A percentile compares a stretch with the other conserved stretches of the same genome.
Conservation (phyloP, 139 green algal species). For the Chlorokybus atmophyticus region DNA sequence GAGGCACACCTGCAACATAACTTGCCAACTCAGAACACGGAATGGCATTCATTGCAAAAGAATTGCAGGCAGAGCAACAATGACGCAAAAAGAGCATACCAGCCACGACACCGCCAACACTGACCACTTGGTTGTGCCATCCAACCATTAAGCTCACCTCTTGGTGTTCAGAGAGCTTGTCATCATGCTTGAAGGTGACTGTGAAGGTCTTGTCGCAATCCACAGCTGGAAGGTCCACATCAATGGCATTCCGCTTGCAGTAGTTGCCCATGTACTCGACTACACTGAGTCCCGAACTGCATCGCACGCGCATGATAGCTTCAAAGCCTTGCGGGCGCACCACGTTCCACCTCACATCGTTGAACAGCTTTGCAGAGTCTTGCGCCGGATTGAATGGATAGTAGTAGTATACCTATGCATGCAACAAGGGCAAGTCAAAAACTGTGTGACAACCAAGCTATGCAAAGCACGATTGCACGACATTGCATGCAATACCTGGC, state of each 20-base stretch:
- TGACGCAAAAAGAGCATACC: neutral
- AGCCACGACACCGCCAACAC: neutral
- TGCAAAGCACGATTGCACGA: too few relatives aligned
- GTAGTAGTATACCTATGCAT: slow-evolving; percentile 48
- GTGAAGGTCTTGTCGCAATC: slow-evolving; percentile 70
- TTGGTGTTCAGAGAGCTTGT: slow-evolving; percentile 50
- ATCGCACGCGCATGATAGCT: slow-evolving; percentile 89
- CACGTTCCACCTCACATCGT: slow-evolving; percentile 73
- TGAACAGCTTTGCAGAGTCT: slow-evolving; percentile 60
- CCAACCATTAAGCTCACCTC: slow-evolving; percentile 26
- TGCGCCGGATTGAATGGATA: slow-evolving; percentile 54
- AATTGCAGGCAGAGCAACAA: neutral
- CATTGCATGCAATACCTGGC: too few relatives aligned
- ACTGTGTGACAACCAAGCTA: too few relatives aligned
- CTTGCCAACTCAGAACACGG: neutral
- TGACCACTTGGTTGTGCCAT: too few relatives aligned
- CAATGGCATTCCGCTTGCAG: slow-evolving; percentile 69
- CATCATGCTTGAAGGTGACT: slow-evolving; percentile 68
- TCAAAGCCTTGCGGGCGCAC: slow-evolving; percentile 71
- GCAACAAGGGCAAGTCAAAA: neutral
- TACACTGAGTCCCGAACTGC: slow-evolving; percentile 54
- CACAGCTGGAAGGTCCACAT: slow-evolving; percentile 74
- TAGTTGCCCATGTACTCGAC: slow-evolving; percentile 79
- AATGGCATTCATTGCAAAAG: neutral
- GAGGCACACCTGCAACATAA: slow-evolving; percentile 48